These are phyloP conservation scores for Carex arenaria DNA, from an alignment of 202 grass and related monocot genomes.

Conservation along the genomic window DNA sequence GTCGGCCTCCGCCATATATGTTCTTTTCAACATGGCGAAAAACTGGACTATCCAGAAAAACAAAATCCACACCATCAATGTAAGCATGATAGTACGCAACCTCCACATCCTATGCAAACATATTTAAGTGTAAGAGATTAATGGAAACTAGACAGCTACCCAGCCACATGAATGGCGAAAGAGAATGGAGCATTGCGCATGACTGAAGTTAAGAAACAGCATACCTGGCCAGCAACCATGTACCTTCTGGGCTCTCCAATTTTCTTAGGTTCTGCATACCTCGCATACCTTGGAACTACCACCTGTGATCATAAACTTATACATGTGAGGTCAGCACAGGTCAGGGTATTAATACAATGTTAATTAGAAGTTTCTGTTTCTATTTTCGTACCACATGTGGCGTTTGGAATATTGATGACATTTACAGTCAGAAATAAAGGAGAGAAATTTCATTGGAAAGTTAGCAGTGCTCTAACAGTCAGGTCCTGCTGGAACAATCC, in stretches of 20 bases:
- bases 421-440: background rate
- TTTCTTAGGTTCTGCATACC: constrained; percentile 57
- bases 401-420: background rate
- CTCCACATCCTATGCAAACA: constrained; percentile 68
- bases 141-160: constrained; percentile 11
- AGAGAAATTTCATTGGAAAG: background rate
- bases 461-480: background rate
- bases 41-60: constrained; percentile 74
- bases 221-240: constrained; percentile 78
- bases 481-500: background rate
- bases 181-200: background rate
- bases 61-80: constrained; percentile 86
- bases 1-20: constrained; percentile 84
- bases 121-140: constrained; percentile 19
- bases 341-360: background rate
- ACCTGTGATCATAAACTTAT: constrained; percentile 43
- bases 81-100: constrained; percentile 82
- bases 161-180: background rate
- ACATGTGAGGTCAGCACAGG: background rate
- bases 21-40: constrained; percentile 67
- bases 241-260: constrained; percentile 67
- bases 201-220: background rate
- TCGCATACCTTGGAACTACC: constrained; percentile 71
- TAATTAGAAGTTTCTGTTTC: background rate
- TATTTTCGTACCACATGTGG: background rate